Evolutionary conservation across 129 eudicot genomes (phyloP).

Genomic region (Centrapalus pauciflorus): DNA sequence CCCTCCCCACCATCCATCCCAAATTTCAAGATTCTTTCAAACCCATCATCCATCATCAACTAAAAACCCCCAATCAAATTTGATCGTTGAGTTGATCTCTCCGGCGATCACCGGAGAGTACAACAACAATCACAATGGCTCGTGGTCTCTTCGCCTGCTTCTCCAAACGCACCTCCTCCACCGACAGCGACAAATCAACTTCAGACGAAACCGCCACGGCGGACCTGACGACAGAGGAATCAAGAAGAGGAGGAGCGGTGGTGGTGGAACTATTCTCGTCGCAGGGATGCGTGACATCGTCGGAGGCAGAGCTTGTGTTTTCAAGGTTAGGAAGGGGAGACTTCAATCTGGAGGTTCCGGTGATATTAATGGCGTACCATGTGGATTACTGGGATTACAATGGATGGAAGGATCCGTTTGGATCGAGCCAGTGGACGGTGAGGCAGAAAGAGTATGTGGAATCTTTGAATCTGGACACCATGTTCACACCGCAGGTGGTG

Average conservation of each 20-base stretch:
- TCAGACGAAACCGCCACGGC: constrained; percentile 30
- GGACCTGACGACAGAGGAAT: constrained; percentile 44
- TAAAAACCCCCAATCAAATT: neutral
- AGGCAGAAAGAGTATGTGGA: constrained; percentile 87
- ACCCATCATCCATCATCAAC: neutral
- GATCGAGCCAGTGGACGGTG: constrained; percentile 83
- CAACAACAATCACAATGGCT: constrained; percentile 36
- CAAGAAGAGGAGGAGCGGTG: constrained; percentile 48
- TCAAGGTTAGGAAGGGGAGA: constrained; percentile 90
- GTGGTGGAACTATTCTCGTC: constrained; percentile 88
- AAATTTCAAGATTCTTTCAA: neutral
- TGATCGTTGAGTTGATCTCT: neutral
- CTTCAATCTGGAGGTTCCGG: constrained; percentile 51
- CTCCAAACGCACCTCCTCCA: constrained; percentile 27
- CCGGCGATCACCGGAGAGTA: constrained; percentile 20
- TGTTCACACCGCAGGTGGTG: constrained; percentile 86
- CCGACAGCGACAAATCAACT: neutral
- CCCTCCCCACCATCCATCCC: constrained; percentile 26
- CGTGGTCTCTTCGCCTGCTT: constrained; percentile 65
- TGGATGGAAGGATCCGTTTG: constrained; percentile 92
- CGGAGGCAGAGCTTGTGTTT: constrained; percentile 77
- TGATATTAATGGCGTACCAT: constrained; percentile 68
- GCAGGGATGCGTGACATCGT: constrained; percentile 83
- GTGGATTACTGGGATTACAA: constrained; percentile 92
- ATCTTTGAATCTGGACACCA: constrained; percentile 66